Percentiles rank a stretch among this genome's conserved stretches.
These are phyloP conservation scores for Tetracladium marchalianum DNA, from an alignment of 495 filamentous ascomycete species.

Conservation along the genomic window DNA sequence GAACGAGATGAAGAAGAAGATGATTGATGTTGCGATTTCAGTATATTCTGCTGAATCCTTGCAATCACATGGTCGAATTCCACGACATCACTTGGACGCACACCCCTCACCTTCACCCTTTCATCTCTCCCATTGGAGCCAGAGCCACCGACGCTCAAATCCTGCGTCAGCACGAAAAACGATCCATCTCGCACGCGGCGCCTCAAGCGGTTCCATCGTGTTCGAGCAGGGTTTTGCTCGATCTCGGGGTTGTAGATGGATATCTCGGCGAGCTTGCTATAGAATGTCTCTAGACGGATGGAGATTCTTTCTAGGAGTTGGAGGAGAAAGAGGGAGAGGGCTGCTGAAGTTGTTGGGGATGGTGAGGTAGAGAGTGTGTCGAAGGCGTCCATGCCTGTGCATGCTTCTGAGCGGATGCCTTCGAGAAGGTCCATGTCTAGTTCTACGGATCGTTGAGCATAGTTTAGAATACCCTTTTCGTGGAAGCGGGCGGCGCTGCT, in stretches of 20 bases:
- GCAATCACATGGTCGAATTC: slow-evolving; percentile 23
- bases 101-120: not conserved
- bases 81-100: slow-evolving; percentile 7
- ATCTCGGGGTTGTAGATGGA: slow-evolving; percentile 23
- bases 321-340: slow-evolving; percentile 22
- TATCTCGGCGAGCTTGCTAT: slow-evolving; percentile 16
- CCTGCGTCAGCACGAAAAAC: slow-evolving; percentile 23
- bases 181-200: slow-evolving; percentile 21
- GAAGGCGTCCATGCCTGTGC: slow-evolving; percentile 25
- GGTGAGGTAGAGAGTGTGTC: slow-evolving; percentile 18
- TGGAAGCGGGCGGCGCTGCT: slow-evolving; percentile 20
- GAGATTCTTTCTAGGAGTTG: slow-evolving; percentile 23
- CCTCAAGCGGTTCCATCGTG: slow-evolving; percentile 22
- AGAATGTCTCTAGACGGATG: slow-evolving; percentile 22
- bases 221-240: slow-evolving; percentile 24
- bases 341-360: slow-evolving; percentile 14
- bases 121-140: not conserved
- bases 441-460: slow-evolving; percentile 21
- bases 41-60: slow-evolving; percentile 3
- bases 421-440: slow-evolving; percentile 22
- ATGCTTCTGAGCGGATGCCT: slow-evolving; percentile 22
- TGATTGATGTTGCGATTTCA: slow-evolving; percentile 7
- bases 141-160: slow-evolving; percentile 12
- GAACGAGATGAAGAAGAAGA: slow-evolving; percentile 11
- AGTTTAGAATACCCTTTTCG: slow-evolving; percentile 23